Evolutionary conservation across 441 rosid species (phyloP), one percentile per base, ranked within the genome.

Genomic region (Eutrema salsugineum): DNA sequence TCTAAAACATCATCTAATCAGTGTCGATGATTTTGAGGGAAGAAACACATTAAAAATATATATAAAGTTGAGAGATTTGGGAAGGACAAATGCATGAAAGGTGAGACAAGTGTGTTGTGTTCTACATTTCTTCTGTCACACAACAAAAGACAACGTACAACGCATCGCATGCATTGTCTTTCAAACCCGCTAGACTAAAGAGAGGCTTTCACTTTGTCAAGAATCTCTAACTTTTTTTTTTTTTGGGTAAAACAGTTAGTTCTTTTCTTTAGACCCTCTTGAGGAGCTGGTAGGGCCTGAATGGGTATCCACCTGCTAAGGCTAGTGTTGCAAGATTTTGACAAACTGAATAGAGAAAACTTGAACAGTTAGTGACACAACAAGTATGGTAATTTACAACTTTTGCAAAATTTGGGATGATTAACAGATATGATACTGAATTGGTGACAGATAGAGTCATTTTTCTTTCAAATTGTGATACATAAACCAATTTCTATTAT

Each of bases 21-120:
- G 27, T 63, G 56, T 72, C 57, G 24, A 63, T 63, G 64, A 55
- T 46, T 63, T 55, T 72, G 65, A 64, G 70, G 70, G 64, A 63
- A 55, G 50, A 22, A 32, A 43, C 39, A 43, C 39, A 53, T 22
- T 33, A 10, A 10, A 27, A 10, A 4, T 0, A 3, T 11, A 24
- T 10, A 32, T 1, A 28, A 40, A 51, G 28, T 36, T 20, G 11
- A 38, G 12, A 42, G 27, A 36, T 44, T 33, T 56, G 46, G 36
- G 39, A 35, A 47, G 55, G 72, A 12, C 62, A 66, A 51, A 20
- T 73, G 77, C 50, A 73, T 49, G 28, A n/a, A 42, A 62, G 65
- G 39, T 33, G 51, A 68, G 70, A 53, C 73, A 68, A 67, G 22
- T 63, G 70, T 71, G 22, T 14, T 24, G 67, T 70, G 59, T 59